phyloP scores from a whole-genome alignment of 306 rosid species.

The Spatholobus suberectus region DNA sequence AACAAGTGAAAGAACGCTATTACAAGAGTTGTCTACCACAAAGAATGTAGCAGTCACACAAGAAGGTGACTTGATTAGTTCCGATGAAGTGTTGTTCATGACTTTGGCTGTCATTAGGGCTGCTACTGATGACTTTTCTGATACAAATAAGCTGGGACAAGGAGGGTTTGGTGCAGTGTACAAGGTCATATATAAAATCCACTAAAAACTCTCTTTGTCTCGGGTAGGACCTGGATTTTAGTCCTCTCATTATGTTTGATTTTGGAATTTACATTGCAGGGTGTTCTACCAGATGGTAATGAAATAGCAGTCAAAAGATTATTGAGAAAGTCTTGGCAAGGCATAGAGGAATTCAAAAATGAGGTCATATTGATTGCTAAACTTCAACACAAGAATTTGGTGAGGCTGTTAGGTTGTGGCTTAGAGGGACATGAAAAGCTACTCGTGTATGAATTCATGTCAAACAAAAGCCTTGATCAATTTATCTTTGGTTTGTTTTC shows the following conservation, averaged over 20 bases:
- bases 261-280: constrained; percentile 47
- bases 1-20: constrained; percentile 25
- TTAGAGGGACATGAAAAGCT: constrained; percentile 64
- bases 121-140: constrained; percentile 49
- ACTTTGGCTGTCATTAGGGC: constrained; percentile 37
- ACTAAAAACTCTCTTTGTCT: background rate
- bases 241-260: background rate
- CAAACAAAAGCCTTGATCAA: constrained; percentile 67
- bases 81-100: constrained; percentile 55
- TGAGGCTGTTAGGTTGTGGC: constrained; percentile 66
- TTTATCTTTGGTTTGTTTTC: constrained; percentile 61
- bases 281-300: constrained; percentile 61
- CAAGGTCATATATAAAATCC: constrained; percentile 34
- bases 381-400: constrained; percentile 75
- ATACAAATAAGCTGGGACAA: constrained; percentile 55
- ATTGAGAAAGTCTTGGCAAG: constrained; percentile 70
- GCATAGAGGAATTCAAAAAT: constrained; percentile 67
- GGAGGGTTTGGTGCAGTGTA: constrained; percentile 55
- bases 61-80: constrained; percentile 59
- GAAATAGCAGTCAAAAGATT: constrained; percentile 71
- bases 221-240: background rate
- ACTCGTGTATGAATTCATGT: constrained; percentile 67
- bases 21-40: constrained; percentile 45
- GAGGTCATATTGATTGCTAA: constrained; percentile 62
- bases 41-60: constrained; percentile 46